Percentiles rank a stretch among this genome's conserved stretches.
These are phyloP conservation scores for Sugiyamaella boreocaroliniensis DNA, from an alignment of 805 yeast genomes.

Conservation along the genomic window DNA sequence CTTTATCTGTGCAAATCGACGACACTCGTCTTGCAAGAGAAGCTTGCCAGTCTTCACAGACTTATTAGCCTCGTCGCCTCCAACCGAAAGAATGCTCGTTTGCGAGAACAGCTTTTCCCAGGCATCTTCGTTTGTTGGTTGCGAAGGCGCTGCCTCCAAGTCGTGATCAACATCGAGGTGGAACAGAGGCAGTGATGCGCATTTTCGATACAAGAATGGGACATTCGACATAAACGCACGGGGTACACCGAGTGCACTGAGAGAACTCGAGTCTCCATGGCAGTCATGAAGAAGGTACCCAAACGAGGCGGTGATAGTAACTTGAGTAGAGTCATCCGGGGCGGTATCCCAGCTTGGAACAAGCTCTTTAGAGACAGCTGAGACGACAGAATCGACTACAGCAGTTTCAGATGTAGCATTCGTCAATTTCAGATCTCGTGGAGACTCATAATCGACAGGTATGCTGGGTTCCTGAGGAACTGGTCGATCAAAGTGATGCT, in stretches of 20 bases:
- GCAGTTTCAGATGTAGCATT: not conserved
- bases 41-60: not conserved
- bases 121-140: slow-evolving; percentile 3
- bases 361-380: not conserved
- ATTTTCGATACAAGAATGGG: slow-evolving; percentile 22
- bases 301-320: slow-evolving; percentile 28
- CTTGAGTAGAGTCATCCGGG: not conserved
- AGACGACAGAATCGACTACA: not conserved
- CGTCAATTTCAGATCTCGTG: not conserved
- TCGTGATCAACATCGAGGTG: slow-evolving; percentile 20
- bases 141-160: not conserved
- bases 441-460: not conserved
- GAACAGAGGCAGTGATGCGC: slow-evolving; percentile 22
- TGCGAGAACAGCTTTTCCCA: slow-evolving; percentile 13
- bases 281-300: slow-evolving; percentile 27
- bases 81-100: not conserved
- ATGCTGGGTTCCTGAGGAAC: not conserved
- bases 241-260: not conserved
- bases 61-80: slow-evolving; percentile 2
- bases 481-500: not conserved
- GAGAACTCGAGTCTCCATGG: not conserved
- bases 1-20: slow-evolving; percentile 39
- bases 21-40: not conserved
- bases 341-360: not conserved
- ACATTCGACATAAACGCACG: slow-evolving; percentile 25